Conservation (phyloP, 495 filamentous ascomycete genomes). For the Tuber magnatum region DNA sequence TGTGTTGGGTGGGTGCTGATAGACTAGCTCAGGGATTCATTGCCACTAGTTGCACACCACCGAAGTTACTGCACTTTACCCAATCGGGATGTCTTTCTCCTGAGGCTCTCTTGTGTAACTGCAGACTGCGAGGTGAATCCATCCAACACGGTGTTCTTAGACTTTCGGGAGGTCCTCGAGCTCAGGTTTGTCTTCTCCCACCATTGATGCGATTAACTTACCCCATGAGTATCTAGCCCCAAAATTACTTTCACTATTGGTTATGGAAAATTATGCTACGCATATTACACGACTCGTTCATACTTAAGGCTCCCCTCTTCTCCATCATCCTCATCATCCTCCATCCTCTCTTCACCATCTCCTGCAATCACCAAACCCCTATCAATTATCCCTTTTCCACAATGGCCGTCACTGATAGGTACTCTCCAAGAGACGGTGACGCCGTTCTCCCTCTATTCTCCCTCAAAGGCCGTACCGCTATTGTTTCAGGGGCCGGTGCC, state of each 20-base stretch:
- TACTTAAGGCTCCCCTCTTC: constrained; percentile 5
- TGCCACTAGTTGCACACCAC: not conserved
- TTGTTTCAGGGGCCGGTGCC: constrained; percentile 71
- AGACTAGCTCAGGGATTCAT: not conserved
- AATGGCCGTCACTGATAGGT: constrained; percentile 21
- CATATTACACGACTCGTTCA: constrained; percentile 2
- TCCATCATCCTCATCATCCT: constrained; percentile 7
- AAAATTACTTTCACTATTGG: not conserved
- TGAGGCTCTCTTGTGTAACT: not conserved
- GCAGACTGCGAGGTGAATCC: not conserved
- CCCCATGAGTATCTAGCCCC: not conserved
- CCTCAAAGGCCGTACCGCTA: constrained; percentile 73
- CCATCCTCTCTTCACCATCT: not conserved
- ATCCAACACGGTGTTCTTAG: not conserved
- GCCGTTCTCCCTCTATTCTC: constrained; percentile 71
- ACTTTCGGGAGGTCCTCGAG: not conserved
- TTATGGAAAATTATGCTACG: not conserved
- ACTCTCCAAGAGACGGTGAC: constrained; percentile 53
- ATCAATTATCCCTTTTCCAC: constrained; percentile 29
- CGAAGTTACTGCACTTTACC: not conserved
- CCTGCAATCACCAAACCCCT: not conserved
- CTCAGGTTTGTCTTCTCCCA: not conserved
- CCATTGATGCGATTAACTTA: not conserved
- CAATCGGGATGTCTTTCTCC: not conserved
- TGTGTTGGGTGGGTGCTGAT: not conserved